Percentiles rank a stretch among this genome's conserved stretches.
These are phyloP conservation scores for Calocera cornea DNA, from an alignment of 768 basidiomycete species.

Conservation along the genomic window DNA sequence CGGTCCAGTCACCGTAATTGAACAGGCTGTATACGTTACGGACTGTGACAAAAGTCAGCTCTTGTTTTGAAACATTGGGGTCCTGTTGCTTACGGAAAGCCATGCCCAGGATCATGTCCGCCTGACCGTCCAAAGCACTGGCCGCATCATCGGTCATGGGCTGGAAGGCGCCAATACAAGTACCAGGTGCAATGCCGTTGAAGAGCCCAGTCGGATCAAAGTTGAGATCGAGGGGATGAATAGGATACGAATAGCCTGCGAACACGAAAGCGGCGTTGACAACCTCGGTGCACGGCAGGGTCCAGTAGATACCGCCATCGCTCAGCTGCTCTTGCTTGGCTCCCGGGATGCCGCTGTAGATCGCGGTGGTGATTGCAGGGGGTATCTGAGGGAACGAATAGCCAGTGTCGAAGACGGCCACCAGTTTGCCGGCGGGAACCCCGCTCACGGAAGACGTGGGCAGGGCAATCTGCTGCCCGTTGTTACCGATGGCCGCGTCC, in stretches of 20 bases:
- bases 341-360: background rate
- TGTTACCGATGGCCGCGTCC: background rate
- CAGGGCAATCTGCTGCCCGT: background rate
- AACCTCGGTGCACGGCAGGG: background rate
- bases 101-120: constrained; percentile 5
- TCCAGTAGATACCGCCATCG: background rate
- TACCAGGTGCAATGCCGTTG: background rate
- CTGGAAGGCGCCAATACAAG: background rate
- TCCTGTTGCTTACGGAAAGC: background rate
- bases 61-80: background rate
- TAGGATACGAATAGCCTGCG: background rate
- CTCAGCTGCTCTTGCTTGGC: background rate
- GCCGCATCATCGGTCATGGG: background rate
- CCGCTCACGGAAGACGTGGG: background rate
- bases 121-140: background rate
- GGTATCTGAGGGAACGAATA: constrained; percentile 2
- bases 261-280: background rate
- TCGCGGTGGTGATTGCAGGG: background rate
- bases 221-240: background rate
- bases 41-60: constrained; percentile 27
- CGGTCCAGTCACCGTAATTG: constrained; percentile 50
- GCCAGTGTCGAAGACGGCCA: background rate
- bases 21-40: constrained; percentile 52
- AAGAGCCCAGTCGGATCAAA: background rate
- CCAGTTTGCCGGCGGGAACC: background rate